Evolutionary conservation across 495 filamentous ascomycete genomes (phyloP), one percentile per base, ranked within the genome.

Genomic region (Glarea lozoyensis): DNA sequence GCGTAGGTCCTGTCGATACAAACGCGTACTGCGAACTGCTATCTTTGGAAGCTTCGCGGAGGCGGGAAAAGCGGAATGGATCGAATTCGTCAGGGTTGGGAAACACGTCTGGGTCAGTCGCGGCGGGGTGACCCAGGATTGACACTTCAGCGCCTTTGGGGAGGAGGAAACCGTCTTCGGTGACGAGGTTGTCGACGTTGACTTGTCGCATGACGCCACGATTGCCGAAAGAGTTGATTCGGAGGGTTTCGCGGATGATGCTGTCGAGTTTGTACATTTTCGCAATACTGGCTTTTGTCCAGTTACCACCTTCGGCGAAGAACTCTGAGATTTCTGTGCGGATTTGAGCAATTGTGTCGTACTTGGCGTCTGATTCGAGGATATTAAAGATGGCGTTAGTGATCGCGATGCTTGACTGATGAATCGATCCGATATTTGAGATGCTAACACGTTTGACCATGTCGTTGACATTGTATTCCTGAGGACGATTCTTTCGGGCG

Each of bases 201-300:
- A 66, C 59, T 45, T 63, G 60, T 15, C 60, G 55, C 27, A 60
- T 24, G 3, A 65, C 19, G 10, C 33, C 31, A 7, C 65, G 59
- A 12, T 48, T 50, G 17, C 58, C 58, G 22, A 68, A 66, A 1
- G 57, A 40, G 16, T 58, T 6, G 16, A 59, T 7, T 0, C 67
- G 57, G 30, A 69, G 22, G 1, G 65, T 68, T 43, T 71, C 66
- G 17, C 66, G 60, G 19, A 54, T 46, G 1, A 61, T 59, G 25
- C 65, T 68, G 51, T 69, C 67, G 4, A 51, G 37, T 1, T 41
- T 34, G 11, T 57, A 45, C 59, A 69, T 63, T n/a, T 55, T 42
- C 11, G 57, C 46, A 17, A 63, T 33, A 7, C 38, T 57, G 22
- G 43, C 46, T 42, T 61, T 61, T 4, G 60, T 61, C 64, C 64